Conservation (phyloP, 768 basidiomycete species). For the Kwoniella europaea region DNA sequence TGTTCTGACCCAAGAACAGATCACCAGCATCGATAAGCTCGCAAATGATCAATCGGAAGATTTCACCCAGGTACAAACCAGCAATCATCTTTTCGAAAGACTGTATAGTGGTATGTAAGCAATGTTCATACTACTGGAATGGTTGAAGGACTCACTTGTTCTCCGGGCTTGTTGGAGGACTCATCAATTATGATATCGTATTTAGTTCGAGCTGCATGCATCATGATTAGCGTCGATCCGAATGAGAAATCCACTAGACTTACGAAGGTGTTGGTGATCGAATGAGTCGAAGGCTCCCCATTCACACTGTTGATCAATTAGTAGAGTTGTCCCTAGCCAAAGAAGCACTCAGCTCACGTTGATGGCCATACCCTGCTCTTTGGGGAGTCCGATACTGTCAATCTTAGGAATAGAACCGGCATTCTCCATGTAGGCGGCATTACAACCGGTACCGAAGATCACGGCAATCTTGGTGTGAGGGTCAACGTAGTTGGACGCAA, state of each 20-base stretch:
- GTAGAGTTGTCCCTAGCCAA: too few species aligned
- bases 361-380: slow-evolving; percentile 80
- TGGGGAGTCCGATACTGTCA: slow-evolving; percentile 67
- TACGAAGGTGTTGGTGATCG: slow-evolving; percentile 83
- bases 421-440: slow-evolving; percentile 97
- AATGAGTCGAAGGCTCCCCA: slow-evolving; percentile 98
- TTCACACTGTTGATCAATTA: slow-evolving; percentile 45
- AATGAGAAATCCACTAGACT: slow-evolving; percentile 24
- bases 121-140: neutral
- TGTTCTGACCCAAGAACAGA: slow-evolving; percentile 96
- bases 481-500: slow-evolving; percentile 95
- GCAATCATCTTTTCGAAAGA: slow-evolving; percentile 84
- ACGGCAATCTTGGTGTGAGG: slow-evolving; percentile 88
- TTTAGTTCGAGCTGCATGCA: slow-evolving; percentile 71
- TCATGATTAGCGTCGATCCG: neutral
- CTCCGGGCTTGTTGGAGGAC: slow-evolving; percentile 91
- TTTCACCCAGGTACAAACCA: slow-evolving; percentile 93
- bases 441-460: slow-evolving; percentile 98
- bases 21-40: slow-evolving; percentile 97
- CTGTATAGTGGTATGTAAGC: slow-evolving; percentile 22
- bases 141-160: slow-evolving; percentile 68
- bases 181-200: slow-evolving; percentile 93
- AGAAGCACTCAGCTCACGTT: slow-evolving; percentile 99
- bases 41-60: slow-evolving; percentile 89
- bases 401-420: slow-evolving; percentile 85